phyloP scores from a whole-genome alignment of 1,284 basidiomycete species.

The Cryptococcus sp. region DNA sequence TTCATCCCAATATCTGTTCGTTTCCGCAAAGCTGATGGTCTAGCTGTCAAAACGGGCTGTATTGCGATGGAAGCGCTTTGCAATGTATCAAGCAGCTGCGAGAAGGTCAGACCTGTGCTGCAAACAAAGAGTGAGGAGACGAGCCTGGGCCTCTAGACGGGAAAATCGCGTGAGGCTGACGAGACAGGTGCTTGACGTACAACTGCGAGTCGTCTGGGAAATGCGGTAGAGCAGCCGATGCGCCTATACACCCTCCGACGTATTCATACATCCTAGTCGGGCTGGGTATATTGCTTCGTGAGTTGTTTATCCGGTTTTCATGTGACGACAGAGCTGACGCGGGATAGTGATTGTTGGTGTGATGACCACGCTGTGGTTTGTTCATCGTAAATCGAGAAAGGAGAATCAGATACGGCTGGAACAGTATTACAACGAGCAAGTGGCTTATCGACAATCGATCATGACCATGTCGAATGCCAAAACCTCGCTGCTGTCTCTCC shows the following conservation, averaged over 20 bases:
- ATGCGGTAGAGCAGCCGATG: constrained; percentile 60
- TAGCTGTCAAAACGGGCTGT: constrained; percentile 53
- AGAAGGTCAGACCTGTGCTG: too few relatives aligned
- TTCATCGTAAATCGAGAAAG: constrained; percentile 65
- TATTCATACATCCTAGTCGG: constrained; percentile 72
- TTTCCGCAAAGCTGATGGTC: not conserved
- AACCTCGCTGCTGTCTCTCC: constrained; percentile 39
- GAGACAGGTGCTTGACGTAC: constrained; percentile 62
- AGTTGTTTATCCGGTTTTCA: constrained; percentile 3
- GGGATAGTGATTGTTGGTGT: constrained; percentile 62
- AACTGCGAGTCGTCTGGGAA: constrained; percentile 60
- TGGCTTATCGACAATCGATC: constrained; percentile 48
- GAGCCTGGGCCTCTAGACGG: too few relatives aligned
- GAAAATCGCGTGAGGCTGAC: not conserved
- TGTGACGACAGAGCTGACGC: constrained; percentile 2
- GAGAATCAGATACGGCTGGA: constrained; percentile 70
- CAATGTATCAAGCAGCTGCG: constrained; percentile 60
- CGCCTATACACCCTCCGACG: constrained; percentile 58
- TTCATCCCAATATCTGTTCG: constrained; percentile 9
- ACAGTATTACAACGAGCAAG: constrained; percentile 77
- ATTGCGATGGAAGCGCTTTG: constrained; percentile 62
- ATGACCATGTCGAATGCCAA: constrained; percentile 46
- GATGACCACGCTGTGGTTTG: constrained; percentile 59
- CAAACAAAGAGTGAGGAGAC: constrained; percentile 62
- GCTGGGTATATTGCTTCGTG: constrained; percentile 64